These are phyloP conservation scores for Russula griseocarnosa DNA, from an alignment of 768 basidiomycete species.

Conservation along the genomic window DNA sequence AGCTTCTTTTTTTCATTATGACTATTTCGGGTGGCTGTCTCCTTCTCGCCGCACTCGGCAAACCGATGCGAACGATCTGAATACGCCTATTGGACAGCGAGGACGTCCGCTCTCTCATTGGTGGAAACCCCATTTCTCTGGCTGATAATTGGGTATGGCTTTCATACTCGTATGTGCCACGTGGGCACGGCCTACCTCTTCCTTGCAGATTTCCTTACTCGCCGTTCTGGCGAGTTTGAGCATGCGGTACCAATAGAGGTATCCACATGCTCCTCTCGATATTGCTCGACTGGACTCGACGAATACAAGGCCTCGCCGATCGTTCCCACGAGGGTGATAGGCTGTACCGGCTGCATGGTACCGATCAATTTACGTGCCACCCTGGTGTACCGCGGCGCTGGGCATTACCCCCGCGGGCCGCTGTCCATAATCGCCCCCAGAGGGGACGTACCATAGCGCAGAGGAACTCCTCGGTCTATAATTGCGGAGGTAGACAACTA, in stretches of 20 bases:
- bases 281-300: conserved; percentile 9
- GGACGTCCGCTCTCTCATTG: background rate
- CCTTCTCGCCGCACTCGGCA: conserved; percentile 15
- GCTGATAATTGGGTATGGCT: background rate
- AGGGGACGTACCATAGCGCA: background rate
- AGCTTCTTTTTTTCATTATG: conserved; percentile 22
- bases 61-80: conserved; percentile 2
- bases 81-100: background rate
- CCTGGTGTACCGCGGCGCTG: conserved; percentile 11
- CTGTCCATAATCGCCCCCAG: background rate
- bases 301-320: conserved; percentile 15
- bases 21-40: conserved; percentile 5
- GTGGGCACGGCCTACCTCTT: background rate
- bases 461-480: conserved; percentile 11
- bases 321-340: conserved; percentile 21
- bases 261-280: conserved; percentile 3
- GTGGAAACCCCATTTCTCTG: background rate
- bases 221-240: background rate
- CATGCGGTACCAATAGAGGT: background rate
- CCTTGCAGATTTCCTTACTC: background rate
- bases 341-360: conserved; percentile 15
- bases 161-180: too few species aligned
- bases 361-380: conserved; percentile 24
- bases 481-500: conserved; percentile 12
- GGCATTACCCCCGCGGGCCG: conserved; percentile 6